A percentile compares a stretch with the other conserved stretches of the same genome.
phyloP scores from a whole-genome alignment of 1,284 basidiomycete species.

The Gomphus bonarii region DNA sequence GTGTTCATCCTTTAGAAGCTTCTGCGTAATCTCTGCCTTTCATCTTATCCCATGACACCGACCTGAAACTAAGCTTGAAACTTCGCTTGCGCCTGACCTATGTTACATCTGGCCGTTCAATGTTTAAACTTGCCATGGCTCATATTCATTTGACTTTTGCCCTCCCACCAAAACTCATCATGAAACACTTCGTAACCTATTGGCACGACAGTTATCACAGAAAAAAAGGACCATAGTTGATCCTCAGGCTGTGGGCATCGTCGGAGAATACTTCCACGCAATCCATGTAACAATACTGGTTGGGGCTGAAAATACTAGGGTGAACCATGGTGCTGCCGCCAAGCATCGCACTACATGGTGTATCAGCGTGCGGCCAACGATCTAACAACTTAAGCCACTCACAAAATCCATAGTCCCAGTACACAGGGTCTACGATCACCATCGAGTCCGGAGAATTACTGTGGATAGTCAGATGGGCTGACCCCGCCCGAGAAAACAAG shows the following conservation, averaged over 20 bases:
- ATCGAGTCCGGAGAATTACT: neutral
- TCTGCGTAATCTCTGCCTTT: too few relatives aligned
- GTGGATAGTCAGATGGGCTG: slow-evolving; percentile 6
- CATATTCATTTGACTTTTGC: too few relatives aligned
- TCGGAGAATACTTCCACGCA: slow-evolving; percentile 2
- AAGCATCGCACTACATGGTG: slow-evolving; percentile 9
- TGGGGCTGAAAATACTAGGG: slow-evolving; percentile 6
- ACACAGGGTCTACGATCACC: slow-evolving; percentile 4
- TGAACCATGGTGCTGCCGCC: slow-evolving; percentile 14
- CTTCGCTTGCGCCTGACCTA: too few relatives aligned
- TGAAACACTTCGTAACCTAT: too few relatives aligned
- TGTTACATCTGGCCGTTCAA: too few relatives aligned
- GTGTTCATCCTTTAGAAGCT: too few relatives aligned
- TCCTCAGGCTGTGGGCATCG: neutral
- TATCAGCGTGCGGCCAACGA: neutral
- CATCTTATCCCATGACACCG: too few relatives aligned
- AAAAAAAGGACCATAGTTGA: neutral
- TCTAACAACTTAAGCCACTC: neutral
- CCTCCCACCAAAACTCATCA: too few relatives aligned
- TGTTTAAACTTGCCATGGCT: too few relatives aligned
- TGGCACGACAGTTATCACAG: neutral
- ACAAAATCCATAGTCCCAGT: slow-evolving; percentile 14
- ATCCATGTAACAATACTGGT: slow-evolving; percentile 2
- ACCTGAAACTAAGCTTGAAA: too few relatives aligned
- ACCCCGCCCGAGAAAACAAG: slow-evolving; percentile 7